These are phyloP conservation scores for Solanum arcanum DNA, from an alignment of 257 asterid species.

Conservation along the genomic window DNA sequence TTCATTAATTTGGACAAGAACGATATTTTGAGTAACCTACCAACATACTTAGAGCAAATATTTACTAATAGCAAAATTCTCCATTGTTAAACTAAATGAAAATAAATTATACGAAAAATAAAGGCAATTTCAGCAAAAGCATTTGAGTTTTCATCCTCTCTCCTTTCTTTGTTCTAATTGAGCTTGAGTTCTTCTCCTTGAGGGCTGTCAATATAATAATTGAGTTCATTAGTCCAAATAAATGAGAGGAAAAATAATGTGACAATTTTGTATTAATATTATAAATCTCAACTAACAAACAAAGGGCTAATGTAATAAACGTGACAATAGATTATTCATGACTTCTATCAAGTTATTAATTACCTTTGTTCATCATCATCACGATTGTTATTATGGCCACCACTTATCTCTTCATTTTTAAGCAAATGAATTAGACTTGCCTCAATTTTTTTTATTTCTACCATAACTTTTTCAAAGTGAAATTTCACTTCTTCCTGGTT, in stretches of 20 bases:
- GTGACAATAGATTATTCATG: background rate
- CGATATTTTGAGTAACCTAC: background rate
- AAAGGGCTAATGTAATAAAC: background rate
- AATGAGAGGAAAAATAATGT: background rate
- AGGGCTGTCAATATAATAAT: background rate
- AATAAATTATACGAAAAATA: too few species aligned
- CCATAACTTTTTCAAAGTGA: slow-evolving; percentile 2
- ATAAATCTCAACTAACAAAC: background rate
- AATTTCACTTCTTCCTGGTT: background rate
- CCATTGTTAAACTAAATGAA: background rate
- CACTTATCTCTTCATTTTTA: slow-evolving; percentile 7
- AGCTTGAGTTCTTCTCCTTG: background rate
- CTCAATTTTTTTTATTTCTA: slow-evolving; percentile 38
- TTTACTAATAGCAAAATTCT: too few species aligned
- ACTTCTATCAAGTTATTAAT: background rate
- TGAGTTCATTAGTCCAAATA: background rate
- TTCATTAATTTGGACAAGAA: background rate
- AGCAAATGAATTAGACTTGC: slow-evolving; percentile 42
- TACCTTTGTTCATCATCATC: slow-evolving; percentile 2
- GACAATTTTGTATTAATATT: background rate
- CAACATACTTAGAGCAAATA: background rate
- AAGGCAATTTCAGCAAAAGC: background rate
- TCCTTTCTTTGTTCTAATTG: background rate
- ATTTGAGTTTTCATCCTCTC: background rate
- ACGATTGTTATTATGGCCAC: background rate